Evolutionary conservation across 768 basidiomycete species (phyloP).

Genomic region (Galerina sulciceps): DNA sequence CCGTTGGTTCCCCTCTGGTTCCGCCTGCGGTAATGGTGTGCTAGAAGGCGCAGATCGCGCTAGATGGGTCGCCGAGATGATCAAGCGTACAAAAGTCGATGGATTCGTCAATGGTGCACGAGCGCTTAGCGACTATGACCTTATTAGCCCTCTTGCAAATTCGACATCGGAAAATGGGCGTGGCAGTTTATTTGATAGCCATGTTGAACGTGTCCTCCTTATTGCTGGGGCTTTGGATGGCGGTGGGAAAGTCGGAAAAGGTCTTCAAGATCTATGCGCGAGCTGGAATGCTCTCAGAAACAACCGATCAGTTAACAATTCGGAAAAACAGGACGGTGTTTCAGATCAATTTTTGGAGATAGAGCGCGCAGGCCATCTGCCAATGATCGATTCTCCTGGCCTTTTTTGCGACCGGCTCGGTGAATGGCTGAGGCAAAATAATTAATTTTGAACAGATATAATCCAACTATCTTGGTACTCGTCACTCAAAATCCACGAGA

Average conservation of each 20-base stretch:
- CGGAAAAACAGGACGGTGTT: constrained; percentile 2
- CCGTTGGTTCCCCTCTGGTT: constrained; percentile 53
- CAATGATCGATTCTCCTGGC: constrained; percentile 55
- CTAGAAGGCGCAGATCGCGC: constrained; percentile 15
- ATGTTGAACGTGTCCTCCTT: constrained; percentile 40
- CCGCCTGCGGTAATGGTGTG: constrained; percentile 12
- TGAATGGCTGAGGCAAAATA: not conserved
- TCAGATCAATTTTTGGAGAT: constrained; percentile 37
- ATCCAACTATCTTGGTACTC: not conserved
- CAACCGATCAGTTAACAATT: not conserved
- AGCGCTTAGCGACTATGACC: constrained; percentile 50
- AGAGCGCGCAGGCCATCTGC: constrained; percentile 48
- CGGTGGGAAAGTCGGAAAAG: constrained; percentile 46
- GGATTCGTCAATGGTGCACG: constrained; percentile 52
- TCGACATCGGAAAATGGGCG: not conserved
- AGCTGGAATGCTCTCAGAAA: constrained; percentile 33
- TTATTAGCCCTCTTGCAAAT: not conserved
- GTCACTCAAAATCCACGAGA: not conserved
- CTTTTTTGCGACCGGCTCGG: constrained; percentile 39
- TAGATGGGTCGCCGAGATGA: constrained; percentile 38
- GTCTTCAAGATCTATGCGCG: constrained; percentile 36
- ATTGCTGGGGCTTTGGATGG: constrained; percentile 54
- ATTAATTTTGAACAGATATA: not conserved
- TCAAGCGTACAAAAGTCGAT: constrained; percentile 40
- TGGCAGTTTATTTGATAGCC: constrained; percentile 22